These are phyloP conservation scores for Hortiboletus flavorubellus DNA, from an alignment of 768 basidiomycete species.

Conservation along the genomic window DNA sequence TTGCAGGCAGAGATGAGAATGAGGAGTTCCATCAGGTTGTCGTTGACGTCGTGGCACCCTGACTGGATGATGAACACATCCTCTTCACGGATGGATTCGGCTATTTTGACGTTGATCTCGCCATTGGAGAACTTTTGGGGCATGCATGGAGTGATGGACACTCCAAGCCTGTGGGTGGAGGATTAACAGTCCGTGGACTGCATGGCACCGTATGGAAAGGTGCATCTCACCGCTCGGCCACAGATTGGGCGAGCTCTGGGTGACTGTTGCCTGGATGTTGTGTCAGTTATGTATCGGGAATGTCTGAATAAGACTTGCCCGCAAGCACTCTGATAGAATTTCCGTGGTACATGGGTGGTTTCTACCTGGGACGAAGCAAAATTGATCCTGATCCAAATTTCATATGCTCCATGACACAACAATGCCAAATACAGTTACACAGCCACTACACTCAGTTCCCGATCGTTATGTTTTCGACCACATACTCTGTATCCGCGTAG, in stretches of 20 bases:
- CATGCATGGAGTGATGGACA: conserved; percentile 79
- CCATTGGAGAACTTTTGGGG: conserved; percentile 93
- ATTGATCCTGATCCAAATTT: neutral
- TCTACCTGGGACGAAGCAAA: conserved; percentile 24
- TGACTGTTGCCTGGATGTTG: conserved; percentile 85
- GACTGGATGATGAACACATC: conserved; percentile 99
- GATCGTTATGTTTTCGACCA: conserved; percentile 93
- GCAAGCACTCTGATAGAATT: conserved; percentile 75
- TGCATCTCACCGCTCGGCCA: conserved; percentile 93
- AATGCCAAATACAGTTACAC: conserved; percentile 37
- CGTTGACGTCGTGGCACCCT: conserved; percentile 85
- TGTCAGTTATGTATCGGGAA: conserved; percentile 10
- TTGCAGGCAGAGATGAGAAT: conserved; percentile 98
- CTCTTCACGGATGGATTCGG: conserved; percentile 94
- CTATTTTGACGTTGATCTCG: conserved; percentile 93
- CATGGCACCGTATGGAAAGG: conserved; percentile 35
- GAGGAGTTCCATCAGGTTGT: conserved; percentile 97
- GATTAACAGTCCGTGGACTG: conserved; percentile 50
- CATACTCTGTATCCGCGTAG: conserved; percentile 95
- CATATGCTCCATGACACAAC: conserved; percentile 17
- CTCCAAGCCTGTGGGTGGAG: conserved; percentile 71
- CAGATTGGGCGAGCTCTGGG: conserved; percentile 92
- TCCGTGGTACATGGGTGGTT: conserved; percentile 72
- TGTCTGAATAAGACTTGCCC: conserved; percentile 42
- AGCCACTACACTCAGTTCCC: conserved; percentile 43